These are phyloP conservation scores for Diddensiella transvaalensis DNA, from an alignment of 805 yeast species.

Conservation along the genomic window DNA sequence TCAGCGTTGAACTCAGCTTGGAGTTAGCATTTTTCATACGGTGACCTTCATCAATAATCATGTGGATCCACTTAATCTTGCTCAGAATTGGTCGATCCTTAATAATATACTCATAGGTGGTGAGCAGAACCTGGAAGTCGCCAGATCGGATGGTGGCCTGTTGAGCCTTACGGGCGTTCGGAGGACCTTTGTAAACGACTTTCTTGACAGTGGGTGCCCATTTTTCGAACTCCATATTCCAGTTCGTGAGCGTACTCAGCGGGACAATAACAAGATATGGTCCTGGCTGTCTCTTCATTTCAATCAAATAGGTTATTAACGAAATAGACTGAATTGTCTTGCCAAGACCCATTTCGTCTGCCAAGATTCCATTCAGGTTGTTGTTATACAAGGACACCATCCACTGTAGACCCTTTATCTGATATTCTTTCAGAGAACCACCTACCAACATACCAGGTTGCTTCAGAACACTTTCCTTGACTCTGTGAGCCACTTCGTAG, in stretches of 20 bases:
- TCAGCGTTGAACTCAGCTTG: slow-evolving; percentile 78
- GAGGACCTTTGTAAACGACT: slow-evolving; percentile 90
- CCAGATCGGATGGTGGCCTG: slow-evolving; percentile 68
- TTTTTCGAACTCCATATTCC: slow-evolving; percentile 94
- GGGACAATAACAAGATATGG: slow-evolving; percentile 95
- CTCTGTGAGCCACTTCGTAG: slow-evolving; percentile 86
- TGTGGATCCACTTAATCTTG: slow-evolving; percentile 87
- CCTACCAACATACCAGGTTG: slow-evolving; percentile 88
- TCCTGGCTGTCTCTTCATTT: slow-evolving; percentile 68
- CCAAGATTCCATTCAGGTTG: slow-evolving; percentile 91
- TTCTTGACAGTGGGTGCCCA: slow-evolving; percentile 91
- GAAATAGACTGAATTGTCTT: slow-evolving; percentile 95
- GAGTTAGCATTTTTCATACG: slow-evolving; percentile 94
- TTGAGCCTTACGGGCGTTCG: slow-evolving; percentile 74
- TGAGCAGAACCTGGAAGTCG: slow-evolving; percentile 83
- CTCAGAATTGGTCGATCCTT: slow-evolving; percentile 80
- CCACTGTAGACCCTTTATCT: slow-evolving; percentile 93
- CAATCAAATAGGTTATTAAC: slow-evolving; percentile 76
- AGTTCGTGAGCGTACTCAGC: slow-evolving; percentile 85
- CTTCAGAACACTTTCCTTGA: slow-evolving; percentile 70
- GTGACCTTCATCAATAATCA: slow-evolving; percentile 98
- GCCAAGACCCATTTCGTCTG: slow-evolving; percentile 99
- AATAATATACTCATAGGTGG: slow-evolving; percentile 92
- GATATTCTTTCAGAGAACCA: slow-evolving; percentile 90
- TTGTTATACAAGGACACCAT: slow-evolving; percentile 94